These are phyloP conservation scores for Cunninghamia lanceolata DNA, from an alignment of 75 land plant species.

Conservation along the genomic window DNA sequence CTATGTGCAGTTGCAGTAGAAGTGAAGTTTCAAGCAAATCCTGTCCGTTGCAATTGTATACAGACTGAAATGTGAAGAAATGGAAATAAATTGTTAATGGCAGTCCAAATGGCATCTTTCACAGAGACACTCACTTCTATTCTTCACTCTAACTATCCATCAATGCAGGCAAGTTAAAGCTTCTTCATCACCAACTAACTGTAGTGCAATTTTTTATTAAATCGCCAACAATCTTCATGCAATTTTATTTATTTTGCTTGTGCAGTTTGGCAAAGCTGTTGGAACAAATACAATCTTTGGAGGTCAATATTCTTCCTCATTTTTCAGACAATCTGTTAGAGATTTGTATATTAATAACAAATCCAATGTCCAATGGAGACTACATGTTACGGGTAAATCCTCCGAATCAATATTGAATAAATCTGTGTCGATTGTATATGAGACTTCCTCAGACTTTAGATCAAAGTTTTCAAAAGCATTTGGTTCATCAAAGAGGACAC, in stretches of 20 bases:
- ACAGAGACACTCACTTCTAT: background rate
- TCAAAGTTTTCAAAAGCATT: background rate
- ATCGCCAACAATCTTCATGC: background rate
- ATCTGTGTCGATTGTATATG: background rate
- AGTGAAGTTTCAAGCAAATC: background rate
- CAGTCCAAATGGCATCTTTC: background rate
- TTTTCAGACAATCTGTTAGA: background rate
- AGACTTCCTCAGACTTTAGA: background rate
- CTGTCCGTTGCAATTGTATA: background rate
- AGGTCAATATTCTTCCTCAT: background rate
- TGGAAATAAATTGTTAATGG: background rate
- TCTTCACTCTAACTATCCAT: background rate
- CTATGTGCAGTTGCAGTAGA: too few relatives aligned
- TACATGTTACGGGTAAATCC: background rate
- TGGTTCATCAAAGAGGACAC: background rate
- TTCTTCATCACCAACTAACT: background rate
- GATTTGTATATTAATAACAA: background rate
- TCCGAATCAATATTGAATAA: background rate
- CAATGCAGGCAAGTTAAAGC: background rate
- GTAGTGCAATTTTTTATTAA: background rate
- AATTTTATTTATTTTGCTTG: background rate
- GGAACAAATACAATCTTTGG: background rate
- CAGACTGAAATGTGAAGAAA: background rate
- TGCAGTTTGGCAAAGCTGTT: background rate
- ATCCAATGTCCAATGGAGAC: background rate